Percentiles rank a stretch among this genome's conserved stretches.
These are phyloP conservation scores for Boletus tomentosulus DNA, from an alignment of 768 basidiomycete species.

Conservation along the genomic window DNA sequence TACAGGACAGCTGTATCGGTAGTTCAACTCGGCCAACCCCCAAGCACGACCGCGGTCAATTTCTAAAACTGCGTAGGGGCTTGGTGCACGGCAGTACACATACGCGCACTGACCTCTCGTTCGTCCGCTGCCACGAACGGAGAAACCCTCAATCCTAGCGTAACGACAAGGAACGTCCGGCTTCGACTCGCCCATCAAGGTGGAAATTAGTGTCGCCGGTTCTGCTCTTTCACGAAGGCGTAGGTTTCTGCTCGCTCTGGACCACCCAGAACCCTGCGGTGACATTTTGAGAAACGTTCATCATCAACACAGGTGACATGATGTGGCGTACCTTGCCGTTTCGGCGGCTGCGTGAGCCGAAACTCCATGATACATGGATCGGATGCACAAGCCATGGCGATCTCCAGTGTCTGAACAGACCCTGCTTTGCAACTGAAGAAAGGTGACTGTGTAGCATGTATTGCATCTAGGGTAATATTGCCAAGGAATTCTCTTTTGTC, in stretches of 20 bases:
- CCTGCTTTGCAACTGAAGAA: slow-evolving; percentile 12
- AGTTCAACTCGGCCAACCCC: background rate
- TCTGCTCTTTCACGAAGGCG: background rate
- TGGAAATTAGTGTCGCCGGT: background rate
- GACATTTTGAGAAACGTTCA: background rate
- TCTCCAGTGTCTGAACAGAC: slow-evolving; percentile 20
- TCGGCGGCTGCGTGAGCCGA: slow-evolving; percentile 11
- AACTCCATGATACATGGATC: slow-evolving; percentile 24
- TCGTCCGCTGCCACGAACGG: background rate
- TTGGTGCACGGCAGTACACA: background rate
- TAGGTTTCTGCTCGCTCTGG: slow-evolving; percentile 14
- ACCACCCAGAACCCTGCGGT: slow-evolving; percentile 15
- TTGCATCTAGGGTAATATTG: slow-evolving; percentile 14
- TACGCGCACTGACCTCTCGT: background rate
- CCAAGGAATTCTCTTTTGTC: slow-evolving; percentile 15
- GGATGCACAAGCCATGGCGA: slow-evolving; percentile 17
- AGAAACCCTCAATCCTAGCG: background rate
- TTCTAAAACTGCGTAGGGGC: background rate
- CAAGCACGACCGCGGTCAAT: background rate
- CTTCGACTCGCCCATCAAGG: background rate
- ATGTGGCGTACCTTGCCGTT: slow-evolving; percentile 15
- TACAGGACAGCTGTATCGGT: background rate
- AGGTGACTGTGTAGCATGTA: slow-evolving; percentile 4
- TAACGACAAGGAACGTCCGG: background rate
- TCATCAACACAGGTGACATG: background rate